Evolutionary conservation across 345 rosid genomes (phyloP), one percentile per base, ranked within the genome.

Genomic region (Aurinia saxatilis): DNA sequence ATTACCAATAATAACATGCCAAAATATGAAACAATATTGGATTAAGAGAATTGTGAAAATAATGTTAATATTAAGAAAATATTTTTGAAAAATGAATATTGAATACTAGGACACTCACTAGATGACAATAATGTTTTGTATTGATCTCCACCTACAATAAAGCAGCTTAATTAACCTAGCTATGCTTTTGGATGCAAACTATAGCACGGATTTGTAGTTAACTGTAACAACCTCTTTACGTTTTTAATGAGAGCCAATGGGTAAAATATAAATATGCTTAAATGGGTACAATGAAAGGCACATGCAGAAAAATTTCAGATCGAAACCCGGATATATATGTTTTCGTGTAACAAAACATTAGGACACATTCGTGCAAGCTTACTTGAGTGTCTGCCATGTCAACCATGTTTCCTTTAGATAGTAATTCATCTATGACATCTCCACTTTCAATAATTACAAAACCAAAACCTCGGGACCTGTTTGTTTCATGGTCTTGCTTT

Each of bases 91-190:
- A n/a, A n/a, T n/a, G n/a, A n/a, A n/a, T n/a, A n/a, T n/a, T n/a
- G n/a, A n/a, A n/a, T n/a, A n/a, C n/a, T n/a, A n/a, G n/a, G n/a
- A n/a, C n/a, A n/a, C n/a, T n/a, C n/a, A n/a, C n/a, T n/a, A n/a
- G n/a, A n/a, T n/a, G n/a, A n/a, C n/a, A n/a, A n/a, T n/a, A n/a
- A n/a, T n/a, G n/a, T n/a, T n/a, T n/a, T n/a, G n/a, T n/a, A n/a
- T 90, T 90, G 95, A 93, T 84, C 85, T 93, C 97, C 90, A 90
- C 98, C 98, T 91, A 91, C 95, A 91, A 88, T 81, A 86, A 83
- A 91, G 90, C 76, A 91, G 80, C 83, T 88, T 78, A 82, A 81
- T 91, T 79, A 91, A 88, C 96, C 96, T 86, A 91, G 73, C 76
- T 77, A 70, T 67, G 84, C 78, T 74, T 10, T n/a, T 15, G 71